Conservation (phyloP, 2,329 filamentous ascomycete genomes). For the Beauveria bassiana region DNA sequence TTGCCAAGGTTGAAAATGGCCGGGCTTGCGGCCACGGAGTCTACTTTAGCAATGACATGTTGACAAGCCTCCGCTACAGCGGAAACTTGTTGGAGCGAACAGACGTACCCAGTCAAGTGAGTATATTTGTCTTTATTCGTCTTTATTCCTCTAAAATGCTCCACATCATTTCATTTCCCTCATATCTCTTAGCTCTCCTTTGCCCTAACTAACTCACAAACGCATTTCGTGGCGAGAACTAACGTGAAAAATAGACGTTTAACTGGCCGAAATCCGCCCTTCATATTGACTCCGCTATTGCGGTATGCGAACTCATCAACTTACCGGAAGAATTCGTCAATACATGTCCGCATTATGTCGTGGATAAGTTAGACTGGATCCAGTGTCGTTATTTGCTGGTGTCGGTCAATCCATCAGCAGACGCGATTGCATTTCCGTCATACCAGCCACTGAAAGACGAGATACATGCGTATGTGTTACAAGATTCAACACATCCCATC, state of each 20-base stretch:
- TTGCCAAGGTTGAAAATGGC: conserved; percentile 52
- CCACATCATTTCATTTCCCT: too few species aligned
- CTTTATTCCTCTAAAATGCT: too few species aligned
- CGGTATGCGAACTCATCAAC: conserved; percentile 83
- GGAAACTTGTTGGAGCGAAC: too few species aligned
- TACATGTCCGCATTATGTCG: conserved; percentile 56
- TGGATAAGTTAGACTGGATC: conserved; percentile 74
- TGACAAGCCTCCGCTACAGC: conserved; percentile 46
- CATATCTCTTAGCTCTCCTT: too few species aligned
- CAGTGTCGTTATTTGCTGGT: conserved; percentile 79
- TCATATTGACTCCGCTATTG: conserved; percentile 51
- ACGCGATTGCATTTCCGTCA: conserved; percentile 12
- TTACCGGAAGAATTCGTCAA: conserved; percentile 53
- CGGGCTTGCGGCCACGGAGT: conserved; percentile 71
- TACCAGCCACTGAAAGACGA: conserved; percentile 6
- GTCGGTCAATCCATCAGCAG: conserved; percentile 13
- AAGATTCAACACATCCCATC: conserved; percentile 18
- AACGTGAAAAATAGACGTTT: background rate
- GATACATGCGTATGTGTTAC: conserved; percentile 18
- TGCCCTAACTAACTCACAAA: too few species aligned
- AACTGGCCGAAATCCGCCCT: conserved; percentile 63
- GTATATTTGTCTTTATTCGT: too few species aligned
- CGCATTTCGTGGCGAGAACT: too few species aligned
- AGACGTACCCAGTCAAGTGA: too few species aligned
- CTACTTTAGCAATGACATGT: conserved; percentile 62